Evolutionary conservation across 2,329 filamentous ascomycete species (phyloP).

Genomic region (Trichoderma breve): DNA sequence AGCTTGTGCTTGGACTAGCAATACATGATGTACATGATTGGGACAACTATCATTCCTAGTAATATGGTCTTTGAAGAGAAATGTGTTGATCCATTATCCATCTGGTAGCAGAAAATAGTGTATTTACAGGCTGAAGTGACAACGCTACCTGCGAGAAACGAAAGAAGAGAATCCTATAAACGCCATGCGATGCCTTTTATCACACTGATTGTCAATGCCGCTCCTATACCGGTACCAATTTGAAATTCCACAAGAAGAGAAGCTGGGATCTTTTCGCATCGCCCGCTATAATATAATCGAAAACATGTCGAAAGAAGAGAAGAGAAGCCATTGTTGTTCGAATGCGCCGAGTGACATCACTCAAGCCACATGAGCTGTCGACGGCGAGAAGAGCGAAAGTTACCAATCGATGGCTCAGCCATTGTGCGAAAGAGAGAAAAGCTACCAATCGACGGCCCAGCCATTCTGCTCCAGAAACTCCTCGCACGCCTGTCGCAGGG

Average conservation of each 20-base stretch:
- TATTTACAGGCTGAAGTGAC: neutral
- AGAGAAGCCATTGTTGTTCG: neutral
- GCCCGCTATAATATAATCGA: neutral
- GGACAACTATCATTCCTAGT: neutral
- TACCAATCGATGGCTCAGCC: too few species aligned
- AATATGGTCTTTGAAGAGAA: neutral
- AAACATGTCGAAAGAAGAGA: neutral
- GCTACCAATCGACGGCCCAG: constrained; percentile 87
- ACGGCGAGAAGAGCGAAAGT: too few species aligned
- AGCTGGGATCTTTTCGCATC: neutral
- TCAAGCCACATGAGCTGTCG: too few species aligned
- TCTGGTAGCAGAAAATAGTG: neutral
- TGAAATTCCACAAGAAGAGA: neutral
- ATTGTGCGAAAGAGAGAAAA: neutral
- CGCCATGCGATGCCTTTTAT: constrained; percentile 9
- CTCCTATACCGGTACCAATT: neutral
- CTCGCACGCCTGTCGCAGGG: constrained; percentile 75
- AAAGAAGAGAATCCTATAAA: neutral
- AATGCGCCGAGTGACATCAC: neutral
- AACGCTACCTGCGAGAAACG: neutral
- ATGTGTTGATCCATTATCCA: neutral
- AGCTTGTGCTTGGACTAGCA: constrained; percentile 14
- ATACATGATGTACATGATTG: constrained; percentile 15
- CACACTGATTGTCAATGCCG: neutral
- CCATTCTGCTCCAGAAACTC: constrained; percentile 85